phyloP scores from a whole-genome alignment of 2,329 filamentous ascomycete genomes.

The Sphaerostilbella broomeana region DNA sequence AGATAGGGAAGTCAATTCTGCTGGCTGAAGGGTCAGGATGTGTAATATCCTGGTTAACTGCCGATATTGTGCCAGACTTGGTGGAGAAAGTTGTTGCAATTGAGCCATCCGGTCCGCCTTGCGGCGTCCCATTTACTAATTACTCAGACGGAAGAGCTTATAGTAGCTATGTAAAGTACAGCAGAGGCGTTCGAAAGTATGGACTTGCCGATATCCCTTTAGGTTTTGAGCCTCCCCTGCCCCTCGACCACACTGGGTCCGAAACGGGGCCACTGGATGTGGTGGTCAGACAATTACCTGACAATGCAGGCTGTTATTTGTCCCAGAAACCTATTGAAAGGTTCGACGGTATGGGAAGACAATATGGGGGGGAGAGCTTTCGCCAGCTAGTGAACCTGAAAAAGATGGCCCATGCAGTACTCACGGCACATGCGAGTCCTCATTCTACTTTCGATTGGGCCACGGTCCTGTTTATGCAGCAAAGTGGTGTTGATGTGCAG shows the following conservation, averaged over 20 bases:
- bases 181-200: slow-evolving; percentile 28
- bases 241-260: neutral
- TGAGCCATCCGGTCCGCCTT: slow-evolving; percentile 49
- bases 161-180: slow-evolving; percentile 19
- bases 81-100: slow-evolving; percentile 44
- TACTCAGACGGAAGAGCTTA: slow-evolving; percentile 12
- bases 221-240: slow-evolving; percentile 33
- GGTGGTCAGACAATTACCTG: neutral
- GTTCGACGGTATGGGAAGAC: neutral
- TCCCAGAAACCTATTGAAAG: neutral
- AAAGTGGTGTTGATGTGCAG: slow-evolving; percentile 42
- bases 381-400: slow-evolving; percentile 42
- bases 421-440: slow-evolving; percentile 47
- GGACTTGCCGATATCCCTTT: slow-evolving; percentile 37
- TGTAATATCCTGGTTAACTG: slow-evolving; percentile 39
- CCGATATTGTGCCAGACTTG: slow-evolving; percentile 40
- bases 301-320: slow-evolving; percentile 1
- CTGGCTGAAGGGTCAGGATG: slow-evolving; percentile 46
- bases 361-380: neutral
- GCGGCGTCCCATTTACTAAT: slow-evolving; percentile 21
- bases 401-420: slow-evolving; percentile 40
- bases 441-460: slow-evolving; percentile 51
- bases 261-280: neutral
- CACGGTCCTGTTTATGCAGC: slow-evolving; percentile 43
- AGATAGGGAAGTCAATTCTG: slow-evolving; percentile 36